A percentile compares a stretch with the other conserved stretches of the same genome.
phyloP scores from a whole-genome alignment of 192 early-diverging fungal species.

The Coemansia sp. region DNA sequence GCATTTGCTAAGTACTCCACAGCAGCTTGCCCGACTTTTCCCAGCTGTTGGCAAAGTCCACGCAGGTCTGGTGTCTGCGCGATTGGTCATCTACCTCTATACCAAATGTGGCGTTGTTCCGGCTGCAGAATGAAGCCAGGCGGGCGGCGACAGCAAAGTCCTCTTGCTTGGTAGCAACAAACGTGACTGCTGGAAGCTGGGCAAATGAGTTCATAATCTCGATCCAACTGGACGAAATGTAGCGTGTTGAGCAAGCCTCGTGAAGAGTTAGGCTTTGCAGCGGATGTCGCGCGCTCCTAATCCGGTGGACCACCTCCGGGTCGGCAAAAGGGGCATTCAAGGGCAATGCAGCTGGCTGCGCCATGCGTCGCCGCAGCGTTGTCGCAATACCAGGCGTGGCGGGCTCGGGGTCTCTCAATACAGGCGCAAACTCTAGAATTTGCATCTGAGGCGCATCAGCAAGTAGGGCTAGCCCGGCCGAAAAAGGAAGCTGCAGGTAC shows the following conservation, averaged over 20 bases:
- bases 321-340: slow-evolving; percentile 44
- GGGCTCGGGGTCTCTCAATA: slow-evolving; percentile 16
- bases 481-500: slow-evolving; percentile 40
- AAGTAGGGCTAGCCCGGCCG: slow-evolving; percentile 25
- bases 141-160: slow-evolving; percentile 24
- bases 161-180: slow-evolving; percentile 37
- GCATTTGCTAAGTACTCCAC: slow-evolving; percentile 3
- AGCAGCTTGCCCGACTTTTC: slow-evolving; percentile 24
- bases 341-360: slow-evolving; percentile 9
- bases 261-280: slow-evolving; percentile 42
- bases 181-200: slow-evolving; percentile 25
- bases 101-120: slow-evolving; percentile 35
- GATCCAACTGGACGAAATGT: slow-evolving; percentile 46
- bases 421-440: slow-evolving; percentile 34
- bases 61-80: slow-evolving; percentile 33
- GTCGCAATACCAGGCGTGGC: slow-evolving; percentile 15
- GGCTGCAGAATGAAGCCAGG: slow-evolving; percentile 26
- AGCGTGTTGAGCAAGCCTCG: slow-evolving; percentile 38
- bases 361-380: slow-evolving; percentile 37
- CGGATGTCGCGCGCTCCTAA: slow-evolving; percentile 29
- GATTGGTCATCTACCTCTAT: slow-evolving; percentile 42
- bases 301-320: slow-evolving; percentile 29
- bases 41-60: slow-evolving; percentile 49
- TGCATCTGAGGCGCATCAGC: slow-evolving; percentile 34
- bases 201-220: slow-evolving; percentile 39